A percentile compares a stretch with the other conserved stretches of the same genome.
Conservation (phyloP, 2,329 filamentous ascomycete genomes). For the Neurospora crassa region DNA sequence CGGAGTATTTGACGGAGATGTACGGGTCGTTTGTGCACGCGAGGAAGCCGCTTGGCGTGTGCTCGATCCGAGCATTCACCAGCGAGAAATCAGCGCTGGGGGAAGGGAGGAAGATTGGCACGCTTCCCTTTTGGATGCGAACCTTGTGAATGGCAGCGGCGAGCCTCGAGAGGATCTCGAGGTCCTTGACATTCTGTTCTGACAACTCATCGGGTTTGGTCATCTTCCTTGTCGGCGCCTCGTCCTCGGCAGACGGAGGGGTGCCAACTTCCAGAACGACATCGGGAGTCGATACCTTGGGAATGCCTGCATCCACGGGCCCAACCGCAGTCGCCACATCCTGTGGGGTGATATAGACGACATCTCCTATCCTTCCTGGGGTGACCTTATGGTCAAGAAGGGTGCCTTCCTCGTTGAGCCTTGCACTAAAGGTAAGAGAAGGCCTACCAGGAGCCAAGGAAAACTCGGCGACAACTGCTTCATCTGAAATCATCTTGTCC, state of each 20-base stretch:
- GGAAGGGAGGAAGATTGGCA: conserved; percentile 36
- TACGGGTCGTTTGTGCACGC: conserved; percentile 38
- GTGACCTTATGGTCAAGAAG: conserved; percentile 46
- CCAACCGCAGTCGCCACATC: conserved; percentile 34
- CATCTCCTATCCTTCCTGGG: conserved; percentile 41
- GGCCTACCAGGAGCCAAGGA: conserved; percentile 43
- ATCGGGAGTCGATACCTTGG: conserved; percentile 13
- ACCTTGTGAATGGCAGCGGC: conserved; percentile 33
- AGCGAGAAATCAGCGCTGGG: conserved; percentile 36
- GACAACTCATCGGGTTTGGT: conserved; percentile 32
- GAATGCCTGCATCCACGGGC: conserved; percentile 19
- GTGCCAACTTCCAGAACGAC: conserved; percentile 26
- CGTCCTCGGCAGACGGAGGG: conserved; percentile 10
- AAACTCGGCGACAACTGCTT: conserved; percentile 37
- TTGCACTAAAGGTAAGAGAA: conserved; percentile 53
- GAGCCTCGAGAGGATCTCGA: conserved; percentile 38
- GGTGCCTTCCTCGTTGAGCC: conserved; percentile 41
- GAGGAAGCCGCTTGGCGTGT: conserved; percentile 18
- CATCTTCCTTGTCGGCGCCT: conserved; percentile 33
- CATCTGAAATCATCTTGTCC: conserved; percentile 47
- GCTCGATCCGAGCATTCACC: conserved; percentile 21
- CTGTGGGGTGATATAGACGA: conserved; percentile 47
- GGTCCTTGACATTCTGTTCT: conserved; percentile 31
- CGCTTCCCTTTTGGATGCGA: conserved; percentile 38
- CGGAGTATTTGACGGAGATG: conserved; percentile 32